Evolutionary conservation across 352 stramenopile genomes (phyloP), one percentile per base, ranked within the genome.

Genomic region (Phytophthora meadii): DNA sequence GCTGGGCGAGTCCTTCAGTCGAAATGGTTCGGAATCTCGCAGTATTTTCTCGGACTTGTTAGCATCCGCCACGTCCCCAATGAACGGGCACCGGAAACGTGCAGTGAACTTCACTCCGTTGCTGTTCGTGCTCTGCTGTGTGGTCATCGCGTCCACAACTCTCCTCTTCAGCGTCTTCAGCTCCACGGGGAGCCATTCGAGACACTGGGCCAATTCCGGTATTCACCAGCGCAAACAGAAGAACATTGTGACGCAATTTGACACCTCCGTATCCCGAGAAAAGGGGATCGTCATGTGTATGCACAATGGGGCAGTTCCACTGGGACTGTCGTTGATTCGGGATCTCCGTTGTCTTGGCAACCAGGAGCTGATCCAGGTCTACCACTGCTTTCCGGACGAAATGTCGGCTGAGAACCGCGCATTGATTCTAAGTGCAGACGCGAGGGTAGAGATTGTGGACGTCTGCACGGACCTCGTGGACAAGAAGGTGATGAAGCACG

Each of bases 341-440:
- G 70, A 74, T 3, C 50, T 74, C 0, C 66, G 66, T 7, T 74
- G 66, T 49, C 37, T 70, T 1, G 71, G 71, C 17, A 82, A 82
- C 36, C 48, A 63, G 8, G 70, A 79, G 46, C 67, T 74, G 9
- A 70, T 81, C 12, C 73, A 81, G 28, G 67, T 79, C 36, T 79
- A 77, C 19, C 62, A 79, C 42, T 82, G 74, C 62, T 65, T 65
- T 24, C 39, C 56, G 8, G 44, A 76, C 24, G 71, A 83, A 45
- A 54, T 83, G 27, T 78, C 74, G 0, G 51, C 42, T 2, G 14
- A 36, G 7, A 74, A 70, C 10, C 62, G 53, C 25, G 47, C 44
- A 12, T 22, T 77, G 45, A 47, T 76, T 32, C 25, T 73, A 5
- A 28, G 22, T 10, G 8, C 47, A 0, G 69, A 79, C 45, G 41